Percentiles rank a stretch among this genome's conserved stretches.
Evolutionary conservation across 2,329 filamentous ascomycete species (phyloP).

Genomic region (Aureobasidium melanogenum): DNA sequence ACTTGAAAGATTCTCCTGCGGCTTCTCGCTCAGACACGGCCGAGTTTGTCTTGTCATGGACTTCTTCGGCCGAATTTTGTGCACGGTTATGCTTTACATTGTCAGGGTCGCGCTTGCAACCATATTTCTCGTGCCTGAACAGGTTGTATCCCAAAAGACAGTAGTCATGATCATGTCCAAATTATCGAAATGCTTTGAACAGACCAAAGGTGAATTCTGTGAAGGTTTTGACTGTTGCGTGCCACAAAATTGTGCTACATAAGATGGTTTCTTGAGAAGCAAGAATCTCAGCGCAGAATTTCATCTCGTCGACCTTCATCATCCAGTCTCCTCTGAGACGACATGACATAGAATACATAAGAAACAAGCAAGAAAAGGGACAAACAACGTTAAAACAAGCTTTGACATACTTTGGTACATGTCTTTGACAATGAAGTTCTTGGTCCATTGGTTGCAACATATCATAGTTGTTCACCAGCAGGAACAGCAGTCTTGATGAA

Average conservation of each 20-base stretch:
- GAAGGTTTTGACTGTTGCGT: neutral
- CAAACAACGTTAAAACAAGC: too few relatives aligned
- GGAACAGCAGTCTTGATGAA: neutral
- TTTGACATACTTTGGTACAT: too few relatives aligned
- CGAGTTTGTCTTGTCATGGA: neutral
- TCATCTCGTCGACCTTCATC: too few relatives aligned
- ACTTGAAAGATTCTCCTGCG: neutral
- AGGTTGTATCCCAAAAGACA: neutral
- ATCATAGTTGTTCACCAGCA: neutral
- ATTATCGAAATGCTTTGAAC: neutral
- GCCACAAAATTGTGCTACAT: too few relatives aligned
- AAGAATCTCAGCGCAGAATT: too few relatives aligned
- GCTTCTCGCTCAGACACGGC: neutral
- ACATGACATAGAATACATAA: too few relatives aligned
- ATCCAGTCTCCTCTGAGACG: too few relatives aligned
- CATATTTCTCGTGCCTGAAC: rapidly evolving
- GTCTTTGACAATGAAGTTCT: neutral
- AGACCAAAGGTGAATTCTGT: neutral
- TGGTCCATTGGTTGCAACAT: neutral
- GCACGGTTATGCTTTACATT: neutral
- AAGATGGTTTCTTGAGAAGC: too few relatives aligned
- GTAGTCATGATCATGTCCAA: neutral
- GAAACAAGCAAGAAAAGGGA: too few relatives aligned
- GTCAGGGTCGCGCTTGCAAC: neutral
- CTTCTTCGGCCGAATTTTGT: neutral